Evolutionary conservation across 129 eudicot genomes (phyloP).

Genomic region (Chrysanthemum seticuspe): DNA sequence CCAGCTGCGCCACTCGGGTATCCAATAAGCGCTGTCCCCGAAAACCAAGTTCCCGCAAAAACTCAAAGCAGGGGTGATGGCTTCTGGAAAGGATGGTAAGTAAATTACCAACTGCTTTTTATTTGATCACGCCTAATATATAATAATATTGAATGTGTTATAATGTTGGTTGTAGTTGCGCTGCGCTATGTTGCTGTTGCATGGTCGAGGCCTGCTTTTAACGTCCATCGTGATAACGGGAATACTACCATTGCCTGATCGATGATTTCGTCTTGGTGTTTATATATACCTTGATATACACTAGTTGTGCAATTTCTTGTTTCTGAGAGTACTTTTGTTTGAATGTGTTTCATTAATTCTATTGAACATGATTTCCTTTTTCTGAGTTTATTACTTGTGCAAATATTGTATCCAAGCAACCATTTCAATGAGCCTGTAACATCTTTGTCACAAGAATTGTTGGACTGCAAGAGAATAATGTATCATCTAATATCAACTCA

Average conservation of each 20-base stretch:
- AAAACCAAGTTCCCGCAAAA: conserved; percentile 1
- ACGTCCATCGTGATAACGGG: background rate
- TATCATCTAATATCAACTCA: too few species aligned
- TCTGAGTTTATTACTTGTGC: too few species aligned
- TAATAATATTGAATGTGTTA: background rate
- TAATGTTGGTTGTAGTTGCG: conserved; percentile 29
- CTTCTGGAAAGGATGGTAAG: conserved; percentile 65
- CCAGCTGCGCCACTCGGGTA: conserved; percentile 41
- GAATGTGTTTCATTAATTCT: background rate
- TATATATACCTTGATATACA: background rate
- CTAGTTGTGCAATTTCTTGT: background rate
- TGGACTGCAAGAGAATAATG: too few species aligned
- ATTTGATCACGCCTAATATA: background rate
- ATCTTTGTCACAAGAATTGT: too few species aligned
- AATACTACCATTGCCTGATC: background rate
- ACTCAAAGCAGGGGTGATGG: conserved; percentile 56
- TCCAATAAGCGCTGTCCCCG: conserved; percentile 34
- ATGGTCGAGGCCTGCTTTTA: conserved; percentile 37
- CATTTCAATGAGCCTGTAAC: too few species aligned
- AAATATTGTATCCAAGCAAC: too few species aligned
- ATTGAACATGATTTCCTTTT: too few species aligned
- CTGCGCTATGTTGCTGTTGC: conserved; percentile 58
- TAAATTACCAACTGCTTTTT: background rate
- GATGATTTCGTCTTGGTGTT: too few species aligned
- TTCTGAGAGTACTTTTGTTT: background rate